A percentile compares a stretch with the other conserved stretches of the same genome.
Conservation (phyloP, 2,329 filamentous ascomycete species). For the Chrysosporium keratinophilum region DNA sequence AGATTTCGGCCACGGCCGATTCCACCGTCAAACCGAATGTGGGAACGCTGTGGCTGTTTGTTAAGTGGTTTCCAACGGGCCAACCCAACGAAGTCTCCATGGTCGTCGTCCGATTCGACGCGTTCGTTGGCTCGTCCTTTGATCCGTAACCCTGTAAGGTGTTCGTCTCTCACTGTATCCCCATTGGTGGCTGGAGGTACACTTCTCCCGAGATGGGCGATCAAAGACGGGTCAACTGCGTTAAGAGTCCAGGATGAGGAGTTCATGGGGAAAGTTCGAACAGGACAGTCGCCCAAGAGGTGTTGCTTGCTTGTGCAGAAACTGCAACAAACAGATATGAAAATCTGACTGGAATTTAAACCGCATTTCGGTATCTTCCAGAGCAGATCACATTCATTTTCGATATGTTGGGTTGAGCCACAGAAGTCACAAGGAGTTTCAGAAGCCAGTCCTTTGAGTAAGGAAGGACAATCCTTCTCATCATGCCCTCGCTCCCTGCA, state of each 20-base stretch:
- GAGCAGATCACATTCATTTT: slow-evolving; percentile 49
- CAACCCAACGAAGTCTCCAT: slow-evolving; percentile 27
- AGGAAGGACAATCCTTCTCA: slow-evolving; percentile 44
- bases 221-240: slow-evolving; percentile 27
- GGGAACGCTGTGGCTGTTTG: slow-evolving; percentile 22
- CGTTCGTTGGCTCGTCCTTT: slow-evolving; percentile 28
- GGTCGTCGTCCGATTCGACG: slow-evolving; percentile 26
- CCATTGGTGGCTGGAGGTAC: slow-evolving; percentile 15
- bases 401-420: slow-evolving; percentile 45
- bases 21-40: slow-evolving; percentile 29
- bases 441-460: slow-evolving; percentile 46
- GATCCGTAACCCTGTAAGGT: slow-evolving; percentile 26
- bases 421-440: slow-evolving; percentile 53
- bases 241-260: slow-evolving; percentile 34
- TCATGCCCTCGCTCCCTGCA: slow-evolving; percentile 55
- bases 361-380: slow-evolving; percentile 40
- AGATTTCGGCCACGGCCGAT: slow-evolving; percentile 24
- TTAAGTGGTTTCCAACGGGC: slow-evolving; percentile 23
- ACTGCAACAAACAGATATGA: slow-evolving; percentile 37
- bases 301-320: slow-evolving; percentile 36
- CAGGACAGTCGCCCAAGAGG: slow-evolving; percentile 37
- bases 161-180: slow-evolving; percentile 16
- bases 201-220: slow-evolving; percentile 31
- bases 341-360: slow-evolving; percentile 23
- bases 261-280: slow-evolving; percentile 20